Conservation (phyloP, 257 asterid species). For the Solanum tarapatanum region DNA sequence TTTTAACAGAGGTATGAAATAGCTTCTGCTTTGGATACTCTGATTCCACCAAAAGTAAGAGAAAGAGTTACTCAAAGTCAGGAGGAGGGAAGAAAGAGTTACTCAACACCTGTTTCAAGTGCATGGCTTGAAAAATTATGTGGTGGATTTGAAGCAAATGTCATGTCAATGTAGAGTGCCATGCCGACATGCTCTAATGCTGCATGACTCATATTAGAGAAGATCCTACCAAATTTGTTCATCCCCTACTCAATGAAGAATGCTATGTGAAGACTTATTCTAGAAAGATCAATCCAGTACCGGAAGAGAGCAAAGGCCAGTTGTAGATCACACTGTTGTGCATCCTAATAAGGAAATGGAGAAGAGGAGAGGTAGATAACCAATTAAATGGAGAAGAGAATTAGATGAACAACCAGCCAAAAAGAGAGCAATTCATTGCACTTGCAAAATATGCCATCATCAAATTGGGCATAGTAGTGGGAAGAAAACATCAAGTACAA, state of each 20-base stretch:
- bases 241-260: not conserved
- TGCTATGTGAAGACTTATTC: not conserved
- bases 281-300: not conserved
- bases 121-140: not conserved
- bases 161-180: not conserved
- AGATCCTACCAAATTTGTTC: not conserved
- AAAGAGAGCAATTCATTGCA: not conserved
- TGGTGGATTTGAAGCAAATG: not conserved
- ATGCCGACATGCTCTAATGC: not conserved
- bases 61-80: not conserved
- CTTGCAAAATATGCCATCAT: not conserved
- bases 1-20: not conserved
- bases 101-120: not conserved
- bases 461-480: not conserved
- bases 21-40: not conserved
- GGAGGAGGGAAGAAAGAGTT: not conserved
- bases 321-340: not conserved
- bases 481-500: not conserved
- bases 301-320: not conserved
- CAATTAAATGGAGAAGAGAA: not conserved
- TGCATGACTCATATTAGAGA: not conserved
- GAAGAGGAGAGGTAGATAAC: not conserved
- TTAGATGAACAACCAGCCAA: not conserved
- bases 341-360: not conserved
- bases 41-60: not conserved